These are phyloP conservation scores for Symbiodinium pilosum DNA, from an alignment of 73 alveolate species.

Conservation along the genomic window DNA sequence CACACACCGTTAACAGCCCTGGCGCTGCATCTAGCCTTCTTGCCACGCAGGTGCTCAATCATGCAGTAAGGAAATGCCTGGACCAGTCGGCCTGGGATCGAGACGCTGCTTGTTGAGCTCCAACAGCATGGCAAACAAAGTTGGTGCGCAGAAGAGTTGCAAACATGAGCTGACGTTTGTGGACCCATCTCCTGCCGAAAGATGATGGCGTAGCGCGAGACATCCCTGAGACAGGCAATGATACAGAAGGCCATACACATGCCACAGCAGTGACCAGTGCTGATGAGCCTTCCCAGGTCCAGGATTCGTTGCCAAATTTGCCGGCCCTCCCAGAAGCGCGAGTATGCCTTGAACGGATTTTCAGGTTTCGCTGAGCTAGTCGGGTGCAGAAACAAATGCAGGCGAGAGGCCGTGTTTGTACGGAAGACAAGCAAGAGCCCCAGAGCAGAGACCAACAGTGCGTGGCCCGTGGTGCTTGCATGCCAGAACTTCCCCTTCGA, in stretches of 20 bases:
- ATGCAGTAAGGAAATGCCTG: constrained; percentile 89
- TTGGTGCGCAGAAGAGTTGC: neutral
- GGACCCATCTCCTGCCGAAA: constrained; percentile 71
- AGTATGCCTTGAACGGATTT: neutral
- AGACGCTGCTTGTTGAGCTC: too few species aligned
- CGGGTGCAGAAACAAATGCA: too few species aligned
- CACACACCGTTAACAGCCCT: too few species aligned
- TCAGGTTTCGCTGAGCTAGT: neutral
- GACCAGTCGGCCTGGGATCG: constrained; percentile 61
- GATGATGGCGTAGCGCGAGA: constrained; percentile 55
- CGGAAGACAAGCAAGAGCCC: constrained; percentile 81
- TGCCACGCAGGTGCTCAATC: constrained; percentile 80
- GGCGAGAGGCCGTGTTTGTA: constrained; percentile 34
- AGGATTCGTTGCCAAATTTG: constrained; percentile 88
- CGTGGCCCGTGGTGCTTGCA: constrained; percentile 86
- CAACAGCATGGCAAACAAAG: too few species aligned
- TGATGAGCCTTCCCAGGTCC: constrained; percentile 41
- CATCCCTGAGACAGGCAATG: constrained; percentile 24
- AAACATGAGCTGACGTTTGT: constrained; percentile 38
- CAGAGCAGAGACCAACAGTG: constrained; percentile 90
- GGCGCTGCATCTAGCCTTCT: neutral
- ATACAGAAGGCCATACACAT: neutral
- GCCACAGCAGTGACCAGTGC: too few species aligned
- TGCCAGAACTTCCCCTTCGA: constrained; percentile 65
- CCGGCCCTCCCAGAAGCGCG: constrained; percentile 90